Evolutionary conservation across 192 early-diverging fungal genomes (phyloP).

Genomic region (Podila clonocystis): DNA sequence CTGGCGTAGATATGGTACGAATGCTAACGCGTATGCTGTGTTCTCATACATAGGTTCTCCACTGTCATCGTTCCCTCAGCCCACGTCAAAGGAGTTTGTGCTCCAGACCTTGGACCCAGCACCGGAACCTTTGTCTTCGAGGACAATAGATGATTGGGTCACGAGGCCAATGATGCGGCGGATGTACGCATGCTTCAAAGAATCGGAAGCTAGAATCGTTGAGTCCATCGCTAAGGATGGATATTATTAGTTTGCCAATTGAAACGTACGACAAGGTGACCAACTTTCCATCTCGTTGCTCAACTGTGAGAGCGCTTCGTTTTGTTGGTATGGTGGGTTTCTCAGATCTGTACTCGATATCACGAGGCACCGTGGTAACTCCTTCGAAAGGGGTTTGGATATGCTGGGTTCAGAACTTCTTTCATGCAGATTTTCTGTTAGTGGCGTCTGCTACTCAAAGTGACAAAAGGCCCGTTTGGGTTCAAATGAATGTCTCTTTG

Average conservation of each 20-base stretch:
- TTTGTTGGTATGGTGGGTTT: too few species aligned
- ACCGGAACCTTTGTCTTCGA: neutral
- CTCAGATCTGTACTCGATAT: too few species aligned
- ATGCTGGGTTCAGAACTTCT: too few species aligned
- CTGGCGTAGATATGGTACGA: neutral
- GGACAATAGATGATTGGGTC: conserved; percentile 1
- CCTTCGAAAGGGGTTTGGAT: too few species aligned
- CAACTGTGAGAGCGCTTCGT: too few species aligned
- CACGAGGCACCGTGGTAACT: too few species aligned
- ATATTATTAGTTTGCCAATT: neutral
- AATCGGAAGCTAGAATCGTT: conserved; percentile 37
- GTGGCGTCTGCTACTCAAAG: too few species aligned
- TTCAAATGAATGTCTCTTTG: too few species aligned
- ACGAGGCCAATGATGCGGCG: conserved; percentile 26
- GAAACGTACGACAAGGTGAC: too few species aligned
- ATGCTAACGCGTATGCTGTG: neutral
- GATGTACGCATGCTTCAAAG: conserved; percentile 48
- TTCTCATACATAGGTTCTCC: conserved; percentile 13
- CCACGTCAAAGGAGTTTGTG: conserved; percentile 66
- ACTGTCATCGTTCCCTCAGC: conserved; percentile 58
- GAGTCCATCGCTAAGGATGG: conserved; percentile 42
- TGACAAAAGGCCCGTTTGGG: too few species aligned
- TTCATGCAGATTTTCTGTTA: too few species aligned
- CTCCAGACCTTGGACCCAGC: conserved; percentile 43
- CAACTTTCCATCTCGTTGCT: too few species aligned